phyloP scores from a whole-genome alignment of 129 eudicot genomes.

The Gnaphalium uliginosum region DNA sequence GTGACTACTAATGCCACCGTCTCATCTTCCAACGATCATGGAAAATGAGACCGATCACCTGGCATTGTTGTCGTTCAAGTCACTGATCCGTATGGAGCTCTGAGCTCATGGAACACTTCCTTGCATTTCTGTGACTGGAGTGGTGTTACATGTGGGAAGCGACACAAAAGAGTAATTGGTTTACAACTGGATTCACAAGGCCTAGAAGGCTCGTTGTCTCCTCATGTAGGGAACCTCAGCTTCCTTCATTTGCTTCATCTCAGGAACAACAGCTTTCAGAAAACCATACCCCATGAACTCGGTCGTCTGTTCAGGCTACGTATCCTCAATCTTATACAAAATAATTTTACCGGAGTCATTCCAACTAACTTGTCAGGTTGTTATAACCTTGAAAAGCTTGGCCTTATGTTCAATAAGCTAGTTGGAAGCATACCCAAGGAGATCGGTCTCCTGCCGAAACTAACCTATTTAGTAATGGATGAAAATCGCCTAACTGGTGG shows the following conservation, averaged over 20 bases:
- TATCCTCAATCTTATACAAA: neutral
- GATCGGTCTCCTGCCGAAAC: too few relatives aligned
- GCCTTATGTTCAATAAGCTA: neutral
- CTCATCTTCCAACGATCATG: neutral
- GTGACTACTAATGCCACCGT: neutral
- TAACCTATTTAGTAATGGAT: neutral
- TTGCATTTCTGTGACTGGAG: neutral
- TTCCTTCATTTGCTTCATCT: neutral
- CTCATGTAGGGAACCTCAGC: constrained; percentile 14
- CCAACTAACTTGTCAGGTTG: constrained; percentile 5
- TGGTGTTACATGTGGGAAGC: neutral
- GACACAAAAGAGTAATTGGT: neutral
- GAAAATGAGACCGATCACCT: neutral
- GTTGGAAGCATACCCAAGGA: constrained; percentile 15
- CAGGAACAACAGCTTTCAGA: constrained; percentile 5
- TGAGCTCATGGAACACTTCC: neutral
- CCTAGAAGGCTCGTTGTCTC: constrained; percentile 17
- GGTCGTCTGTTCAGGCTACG: constrained; percentile 21
- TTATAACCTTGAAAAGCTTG: neutral
- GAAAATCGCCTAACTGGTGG: neutral
- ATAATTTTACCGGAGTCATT: neutral
- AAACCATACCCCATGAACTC: constrained; percentile 9
- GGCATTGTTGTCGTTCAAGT: neutral
- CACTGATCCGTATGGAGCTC: neutral
- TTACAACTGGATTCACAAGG: neutral